Evolutionary conservation across 495 filamentous ascomycete species (phyloP).

Genomic region (Daldinia caldariorum): DNA sequence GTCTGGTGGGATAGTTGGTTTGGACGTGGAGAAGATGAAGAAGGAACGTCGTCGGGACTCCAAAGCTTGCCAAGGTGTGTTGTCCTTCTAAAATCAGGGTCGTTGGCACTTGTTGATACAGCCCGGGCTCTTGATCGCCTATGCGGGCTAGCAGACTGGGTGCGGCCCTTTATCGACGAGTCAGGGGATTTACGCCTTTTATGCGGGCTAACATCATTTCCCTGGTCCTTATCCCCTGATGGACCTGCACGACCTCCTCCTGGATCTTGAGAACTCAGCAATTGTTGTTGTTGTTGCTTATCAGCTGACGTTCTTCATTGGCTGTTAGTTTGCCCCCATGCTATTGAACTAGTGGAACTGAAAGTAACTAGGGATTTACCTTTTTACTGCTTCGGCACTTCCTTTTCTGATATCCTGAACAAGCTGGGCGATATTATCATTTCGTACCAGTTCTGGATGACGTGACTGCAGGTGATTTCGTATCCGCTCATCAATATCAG

Average conservation of each 20-base stretch:
- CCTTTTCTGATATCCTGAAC: conserved; percentile 39
- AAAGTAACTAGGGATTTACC: conserved; percentile 22
- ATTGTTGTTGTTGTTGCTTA: not conserved
- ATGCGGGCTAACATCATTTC: conserved; percentile 24
- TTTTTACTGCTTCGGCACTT: conserved; percentile 11
- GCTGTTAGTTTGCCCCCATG: conserved; percentile 17
- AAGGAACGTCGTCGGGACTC: conserved; percentile 45
- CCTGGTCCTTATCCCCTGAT: conserved; percentile 9
- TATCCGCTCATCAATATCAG: conserved; percentile 39
- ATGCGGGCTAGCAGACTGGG: conserved; percentile 34
- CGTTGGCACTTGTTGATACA: conserved; percentile 27
- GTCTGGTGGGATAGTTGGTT: conserved; percentile 21
- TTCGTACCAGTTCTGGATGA: conserved; percentile 32
- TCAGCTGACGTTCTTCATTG: conserved; percentile 11
- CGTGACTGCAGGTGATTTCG: conserved; percentile 29
- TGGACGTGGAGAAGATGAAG: conserved; percentile 33
- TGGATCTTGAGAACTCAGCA: conserved; percentile 19
- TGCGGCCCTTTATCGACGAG: conserved; percentile 17
- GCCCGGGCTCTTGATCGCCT: conserved; percentile 43
- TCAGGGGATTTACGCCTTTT: conserved; percentile 43
- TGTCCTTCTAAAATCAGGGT: conserved; percentile 48
- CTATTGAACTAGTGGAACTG: not conserved
- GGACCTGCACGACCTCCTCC: conserved; percentile 16
- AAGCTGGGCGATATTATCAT: conserved; percentile 31
- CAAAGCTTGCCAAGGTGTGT: conserved; percentile 50